These are phyloP conservation scores for Dittrichia graveolens DNA, from an alignment of 129 eudicot species.

Conservation along the genomic window DNA sequence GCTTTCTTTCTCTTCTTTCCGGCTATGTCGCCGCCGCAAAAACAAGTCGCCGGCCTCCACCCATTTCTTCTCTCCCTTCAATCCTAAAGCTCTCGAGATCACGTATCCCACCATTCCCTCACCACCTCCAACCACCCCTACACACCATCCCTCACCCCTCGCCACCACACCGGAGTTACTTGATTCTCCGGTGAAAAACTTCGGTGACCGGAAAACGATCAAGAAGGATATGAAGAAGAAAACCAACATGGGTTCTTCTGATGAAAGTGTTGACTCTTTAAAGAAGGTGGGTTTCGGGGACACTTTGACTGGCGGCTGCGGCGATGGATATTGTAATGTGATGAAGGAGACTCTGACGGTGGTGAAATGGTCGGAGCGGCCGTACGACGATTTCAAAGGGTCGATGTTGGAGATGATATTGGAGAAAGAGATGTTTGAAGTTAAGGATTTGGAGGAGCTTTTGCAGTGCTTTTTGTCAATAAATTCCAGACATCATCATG, in stretches of 20 bases:
- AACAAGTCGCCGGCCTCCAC: constrained; percentile 11
- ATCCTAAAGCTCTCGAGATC: constrained; percentile 50
- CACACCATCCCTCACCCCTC: constrained; percentile 9
- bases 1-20: constrained; percentile 44
- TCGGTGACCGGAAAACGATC: background rate
- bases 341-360: constrained; percentile 60
- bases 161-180: constrained; percentile 17
- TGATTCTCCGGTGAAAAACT: constrained; percentile 24
- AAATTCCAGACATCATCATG: constrained; percentile 62
- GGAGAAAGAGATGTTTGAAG: constrained; percentile 67
- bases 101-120: constrained; percentile 46
- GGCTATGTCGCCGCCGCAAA: constrained; percentile 48
- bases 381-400: constrained; percentile 70
- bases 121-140: constrained; percentile 63
- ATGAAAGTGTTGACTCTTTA: constrained; percentile 30
- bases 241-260: constrained; percentile 14
- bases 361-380: constrained; percentile 64
- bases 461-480: constrained; percentile 64
- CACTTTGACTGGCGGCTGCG: background rate
- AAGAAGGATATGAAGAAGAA: no score
- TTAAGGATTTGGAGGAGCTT: constrained; percentile 61
- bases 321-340: constrained; percentile 14
- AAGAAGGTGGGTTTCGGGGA: constrained; percentile 5
- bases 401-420: constrained; percentile 82
- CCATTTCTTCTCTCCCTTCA: constrained; percentile 46